Conservation (phyloP, 345 rosid genomes). For the Corymbia maculata region DNA sequence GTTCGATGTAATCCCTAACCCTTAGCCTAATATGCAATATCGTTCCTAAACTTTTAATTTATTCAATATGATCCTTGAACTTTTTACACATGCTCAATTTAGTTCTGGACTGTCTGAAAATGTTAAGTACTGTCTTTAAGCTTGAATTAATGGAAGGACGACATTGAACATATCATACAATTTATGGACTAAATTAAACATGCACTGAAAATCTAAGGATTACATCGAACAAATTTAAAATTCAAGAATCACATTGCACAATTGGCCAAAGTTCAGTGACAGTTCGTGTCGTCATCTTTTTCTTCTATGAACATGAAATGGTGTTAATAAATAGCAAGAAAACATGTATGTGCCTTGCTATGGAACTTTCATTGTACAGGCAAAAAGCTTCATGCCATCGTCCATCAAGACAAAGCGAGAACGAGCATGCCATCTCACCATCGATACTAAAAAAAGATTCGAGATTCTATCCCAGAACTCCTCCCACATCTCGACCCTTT, state of each 20-base stretch:
- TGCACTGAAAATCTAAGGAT: neutral
- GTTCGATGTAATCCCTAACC: rapidly evolving
- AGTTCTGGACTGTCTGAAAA: too few species aligned
- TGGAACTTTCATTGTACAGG: neutral
- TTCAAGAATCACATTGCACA: neutral
- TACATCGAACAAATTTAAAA: too few species aligned
- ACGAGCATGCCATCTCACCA: neutral
- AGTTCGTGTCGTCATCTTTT: neutral
- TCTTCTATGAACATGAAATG: neutral
- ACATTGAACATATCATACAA: rapidly evolving
- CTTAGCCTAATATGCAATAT: too few species aligned
- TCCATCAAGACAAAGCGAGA: neutral
- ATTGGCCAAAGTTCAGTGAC: neutral
- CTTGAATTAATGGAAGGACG: too few species aligned
- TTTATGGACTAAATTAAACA: neutral
- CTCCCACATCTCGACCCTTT: neutral
- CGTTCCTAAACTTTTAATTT: too few species aligned
- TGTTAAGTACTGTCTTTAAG: rapidly evolving
- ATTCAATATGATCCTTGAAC: rapidly evolving
- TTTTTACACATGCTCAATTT: neutral
- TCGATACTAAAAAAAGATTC: neutral
- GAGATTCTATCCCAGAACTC: neutral
- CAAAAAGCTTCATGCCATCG: neutral
- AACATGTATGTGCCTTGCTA: neutral
- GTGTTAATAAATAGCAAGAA: neutral